Conservation (phyloP, 2,329 filamentous ascomycete genomes). For the Aspergillus texensis region DNA sequence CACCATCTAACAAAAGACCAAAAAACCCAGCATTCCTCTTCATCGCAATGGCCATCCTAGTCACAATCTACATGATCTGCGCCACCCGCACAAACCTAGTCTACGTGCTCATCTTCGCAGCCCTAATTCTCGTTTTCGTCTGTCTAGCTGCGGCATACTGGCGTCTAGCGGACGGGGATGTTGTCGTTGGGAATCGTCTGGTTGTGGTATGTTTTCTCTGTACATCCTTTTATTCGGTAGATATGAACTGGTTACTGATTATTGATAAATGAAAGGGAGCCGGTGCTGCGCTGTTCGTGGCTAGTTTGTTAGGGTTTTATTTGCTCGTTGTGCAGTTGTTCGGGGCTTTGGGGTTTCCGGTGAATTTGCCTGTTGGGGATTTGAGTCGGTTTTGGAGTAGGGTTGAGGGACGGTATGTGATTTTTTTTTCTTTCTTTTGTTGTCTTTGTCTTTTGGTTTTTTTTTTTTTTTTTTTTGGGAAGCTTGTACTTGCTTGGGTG, state of each 20-base stretch:
- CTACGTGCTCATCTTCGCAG: slow-evolving; percentile 70
- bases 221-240: fast-evolving
- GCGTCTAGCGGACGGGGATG: slow-evolving; percentile 51
- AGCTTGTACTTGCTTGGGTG: neutral
- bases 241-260: neutral
- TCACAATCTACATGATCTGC: slow-evolving; percentile 68
- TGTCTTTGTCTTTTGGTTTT: too few relatives aligned
- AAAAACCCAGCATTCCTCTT: slow-evolving; percentile 56
- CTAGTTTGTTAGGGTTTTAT: slow-evolving; percentile 54
- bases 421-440: neutral
- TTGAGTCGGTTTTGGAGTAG: slow-evolving; percentile 20
- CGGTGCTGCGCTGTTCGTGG: slow-evolving; percentile 44
- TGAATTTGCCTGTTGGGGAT: slow-evolving; percentile 50
- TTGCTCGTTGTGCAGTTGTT: slow-evolving; percentile 58
- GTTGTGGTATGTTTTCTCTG: neutral
- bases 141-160: slow-evolving; percentile 65
- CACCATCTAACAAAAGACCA: neutral
- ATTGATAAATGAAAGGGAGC: neutral
- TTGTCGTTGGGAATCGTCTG: neutral
- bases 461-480: neutral
- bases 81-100: slow-evolving; percentile 71
- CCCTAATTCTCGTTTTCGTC: slow-evolving; percentile 61
- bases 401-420: neutral
- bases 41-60: slow-evolving; percentile 67
- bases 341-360: slow-evolving; percentile 56